phyloP scores from a whole-genome alignment of 202 grass and related monocot species.

The Dendrocalamus latiflorus region DNA sequence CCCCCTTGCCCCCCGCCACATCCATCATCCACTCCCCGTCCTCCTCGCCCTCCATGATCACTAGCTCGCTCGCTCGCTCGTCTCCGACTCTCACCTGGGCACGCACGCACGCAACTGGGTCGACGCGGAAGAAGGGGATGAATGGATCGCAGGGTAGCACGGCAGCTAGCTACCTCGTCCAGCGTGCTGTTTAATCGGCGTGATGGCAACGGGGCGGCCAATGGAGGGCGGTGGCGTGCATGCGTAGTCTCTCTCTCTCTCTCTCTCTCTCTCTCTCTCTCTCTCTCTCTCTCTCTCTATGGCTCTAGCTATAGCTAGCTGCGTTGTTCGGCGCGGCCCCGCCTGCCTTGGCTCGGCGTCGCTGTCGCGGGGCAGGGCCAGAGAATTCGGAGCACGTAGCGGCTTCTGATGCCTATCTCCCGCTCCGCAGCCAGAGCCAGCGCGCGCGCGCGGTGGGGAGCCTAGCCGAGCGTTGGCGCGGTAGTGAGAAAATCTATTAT shows the following conservation, averaged over 20 bases:
- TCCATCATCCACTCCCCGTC: no score
- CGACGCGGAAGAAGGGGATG: neutral
- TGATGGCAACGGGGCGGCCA: slow-evolving; percentile 45
- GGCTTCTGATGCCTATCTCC: neutral
- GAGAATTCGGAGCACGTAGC: neutral
- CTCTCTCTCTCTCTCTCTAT: no score
- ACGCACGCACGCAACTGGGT: neutral
- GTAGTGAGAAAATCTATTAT: no score
- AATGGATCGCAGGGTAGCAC: neutral
- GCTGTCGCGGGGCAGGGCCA: slow-evolving; percentile 34
- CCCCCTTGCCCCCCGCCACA: no score
- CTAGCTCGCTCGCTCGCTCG: no score
- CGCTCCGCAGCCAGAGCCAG: neutral
- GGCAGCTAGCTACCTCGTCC: neutral
- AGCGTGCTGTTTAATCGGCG: slow-evolving; percentile 34
- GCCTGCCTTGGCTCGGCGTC: slow-evolving; percentile 2
- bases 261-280: no score
- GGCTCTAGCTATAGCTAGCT: slow-evolving; percentile 9
- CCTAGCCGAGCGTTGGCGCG: no score
- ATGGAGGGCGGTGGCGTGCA: slow-evolving; percentile 55
- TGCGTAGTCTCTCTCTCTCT: neutral
- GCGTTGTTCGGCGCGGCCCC: slow-evolving; percentile 10
- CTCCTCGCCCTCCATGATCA: no score
- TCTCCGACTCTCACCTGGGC: neutral
- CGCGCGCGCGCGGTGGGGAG: no score